phyloP scores from a whole-genome alignment of 352 stramenopile species.

The Globisporangium parvum region DNA sequence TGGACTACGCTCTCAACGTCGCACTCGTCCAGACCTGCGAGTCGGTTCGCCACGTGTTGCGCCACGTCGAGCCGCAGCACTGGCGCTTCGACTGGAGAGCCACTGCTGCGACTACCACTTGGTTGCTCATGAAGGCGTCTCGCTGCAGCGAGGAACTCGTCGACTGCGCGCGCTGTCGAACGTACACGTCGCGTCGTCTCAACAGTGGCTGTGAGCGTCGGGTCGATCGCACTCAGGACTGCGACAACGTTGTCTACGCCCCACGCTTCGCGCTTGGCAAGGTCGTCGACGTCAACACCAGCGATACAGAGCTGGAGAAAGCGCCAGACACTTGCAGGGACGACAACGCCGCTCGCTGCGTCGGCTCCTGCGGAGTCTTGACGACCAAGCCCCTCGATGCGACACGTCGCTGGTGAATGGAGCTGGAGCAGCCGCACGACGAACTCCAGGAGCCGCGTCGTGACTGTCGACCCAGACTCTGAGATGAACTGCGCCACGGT shows the following conservation, averaged over 20 bases:
- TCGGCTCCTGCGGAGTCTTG: not conserved
- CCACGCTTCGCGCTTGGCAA: slow-evolving; percentile 26
- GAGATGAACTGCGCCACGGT: not conserved
- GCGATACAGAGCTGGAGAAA: slow-evolving; percentile 30
- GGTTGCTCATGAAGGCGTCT: slow-evolving; percentile 10
- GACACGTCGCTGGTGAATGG: slow-evolving; percentile 26
- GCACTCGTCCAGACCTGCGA: slow-evolving; percentile 12
- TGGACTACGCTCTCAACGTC: not conserved
- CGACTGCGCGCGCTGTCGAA: slow-evolving; percentile 19
- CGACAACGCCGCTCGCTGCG: slow-evolving; percentile 10
- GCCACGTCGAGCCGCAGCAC: slow-evolving; percentile 20
- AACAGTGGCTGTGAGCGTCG: slow-evolving; percentile 13
- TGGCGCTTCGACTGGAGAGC: not conserved
- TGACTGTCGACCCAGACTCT: slow-evolving; percentile 3
- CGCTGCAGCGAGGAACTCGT: slow-evolving; percentile 19
- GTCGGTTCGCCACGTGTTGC: slow-evolving; percentile 22
- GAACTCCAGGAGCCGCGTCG: slow-evolving; percentile 26
- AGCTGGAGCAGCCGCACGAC: slow-evolving; percentile 28
- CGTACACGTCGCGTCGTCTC: slow-evolving; percentile 20
- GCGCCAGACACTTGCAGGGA: slow-evolving; percentile 34
- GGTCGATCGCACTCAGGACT: slow-evolving; percentile 11
- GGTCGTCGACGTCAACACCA: slow-evolving; percentile 15
- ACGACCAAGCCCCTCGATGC: not conserved
- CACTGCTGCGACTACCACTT: slow-evolving; percentile 4
- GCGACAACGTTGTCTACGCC: slow-evolving; percentile 27